A percentile compares a stretch with the other conserved stretches of the same genome.
phyloP scores from a whole-genome alignment of 257 asterid genomes.

The Ocimum tenuiflorum region DNA sequence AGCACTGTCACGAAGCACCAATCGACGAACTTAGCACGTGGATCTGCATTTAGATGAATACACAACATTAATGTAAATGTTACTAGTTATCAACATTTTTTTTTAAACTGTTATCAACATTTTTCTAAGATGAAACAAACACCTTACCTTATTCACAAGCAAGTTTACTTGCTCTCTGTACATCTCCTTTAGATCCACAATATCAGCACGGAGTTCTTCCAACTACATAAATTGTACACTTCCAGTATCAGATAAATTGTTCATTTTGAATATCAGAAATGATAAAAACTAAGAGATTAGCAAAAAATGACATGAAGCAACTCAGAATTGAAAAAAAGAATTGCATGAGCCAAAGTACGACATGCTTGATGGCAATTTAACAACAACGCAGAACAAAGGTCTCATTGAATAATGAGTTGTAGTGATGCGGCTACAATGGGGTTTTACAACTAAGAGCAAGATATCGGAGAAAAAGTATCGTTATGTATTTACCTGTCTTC shows the following conservation, averaged over 20 bases:
- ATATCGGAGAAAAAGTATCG: background rate
- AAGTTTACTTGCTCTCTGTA: slow-evolving; percentile 95
- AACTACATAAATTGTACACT: slow-evolving; percentile 38
- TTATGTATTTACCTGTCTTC: no score
- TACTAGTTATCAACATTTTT: no score
- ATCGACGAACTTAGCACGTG: slow-evolving; percentile 57
- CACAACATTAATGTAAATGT: no score
- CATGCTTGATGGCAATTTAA: background rate
- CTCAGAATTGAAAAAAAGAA: background rate
- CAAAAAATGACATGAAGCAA: background rate
- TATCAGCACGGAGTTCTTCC: slow-evolving; percentile 97
- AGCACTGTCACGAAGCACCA: slow-evolving; percentile 29
- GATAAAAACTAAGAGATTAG: background rate
- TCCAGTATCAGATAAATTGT: slow-evolving; percentile 1
- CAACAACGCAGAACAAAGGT: background rate
- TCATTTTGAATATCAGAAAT: background rate
- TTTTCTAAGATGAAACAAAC: background rate
- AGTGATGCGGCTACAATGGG: background rate
- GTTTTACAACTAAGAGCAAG: background rate
- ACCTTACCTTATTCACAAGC: slow-evolving; percentile 78
- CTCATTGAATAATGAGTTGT: background rate
- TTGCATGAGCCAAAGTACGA: background rate
- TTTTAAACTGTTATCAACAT: background rate
- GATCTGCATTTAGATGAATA: slow-evolving; percentile 40
- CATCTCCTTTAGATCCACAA: slow-evolving; percentile 91